Conservation (phyloP, 768 basidiomycete species). For the Mycena belliarum region DNA sequence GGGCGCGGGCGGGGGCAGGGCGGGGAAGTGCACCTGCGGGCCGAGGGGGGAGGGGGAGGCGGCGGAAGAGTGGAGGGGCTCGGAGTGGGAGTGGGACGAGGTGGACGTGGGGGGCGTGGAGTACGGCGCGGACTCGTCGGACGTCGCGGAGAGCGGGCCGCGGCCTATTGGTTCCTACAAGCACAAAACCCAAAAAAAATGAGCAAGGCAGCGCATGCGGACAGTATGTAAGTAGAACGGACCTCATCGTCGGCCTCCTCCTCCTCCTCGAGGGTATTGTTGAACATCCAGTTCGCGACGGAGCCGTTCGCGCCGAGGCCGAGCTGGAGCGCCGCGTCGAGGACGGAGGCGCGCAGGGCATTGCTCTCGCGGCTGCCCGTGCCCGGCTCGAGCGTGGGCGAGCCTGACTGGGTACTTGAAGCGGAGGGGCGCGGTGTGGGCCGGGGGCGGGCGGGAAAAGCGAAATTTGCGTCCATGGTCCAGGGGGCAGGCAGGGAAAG, state of each 20-base stretch:
- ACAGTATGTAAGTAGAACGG: too few species aligned
- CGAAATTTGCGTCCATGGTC: constrained; percentile 35
- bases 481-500: constrained; percentile 3
- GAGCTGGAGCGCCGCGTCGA: constrained; percentile 70
- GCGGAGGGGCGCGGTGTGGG: constrained; percentile 27
- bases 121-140: constrained; percentile 20
- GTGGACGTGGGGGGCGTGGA: constrained; percentile 20
- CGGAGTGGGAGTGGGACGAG: constrained; percentile 18
- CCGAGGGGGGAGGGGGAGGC: not conserved
- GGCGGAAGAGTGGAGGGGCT: not conserved
- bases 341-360: constrained; percentile 68
- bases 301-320: constrained; percentile 60
- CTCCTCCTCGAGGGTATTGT: constrained; percentile 57
- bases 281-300: constrained; percentile 75
- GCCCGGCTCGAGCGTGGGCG: constrained; percentile 17
- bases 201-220: too few species aligned
- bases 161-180: constrained; percentile 2
- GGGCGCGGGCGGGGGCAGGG: not conserved
- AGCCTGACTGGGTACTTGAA: too few species aligned
- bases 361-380: constrained; percentile 51
- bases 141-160: constrained; percentile 18
- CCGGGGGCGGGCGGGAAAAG: constrained; percentile 31
- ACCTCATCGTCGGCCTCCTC: constrained; percentile 45
- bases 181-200: too few species aligned
- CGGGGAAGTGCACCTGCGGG: constrained; percentile 11